Evolutionary conservation across 352 stramenopile genomes (phyloP).

Genomic region (Pythium brachiatum): DNA sequence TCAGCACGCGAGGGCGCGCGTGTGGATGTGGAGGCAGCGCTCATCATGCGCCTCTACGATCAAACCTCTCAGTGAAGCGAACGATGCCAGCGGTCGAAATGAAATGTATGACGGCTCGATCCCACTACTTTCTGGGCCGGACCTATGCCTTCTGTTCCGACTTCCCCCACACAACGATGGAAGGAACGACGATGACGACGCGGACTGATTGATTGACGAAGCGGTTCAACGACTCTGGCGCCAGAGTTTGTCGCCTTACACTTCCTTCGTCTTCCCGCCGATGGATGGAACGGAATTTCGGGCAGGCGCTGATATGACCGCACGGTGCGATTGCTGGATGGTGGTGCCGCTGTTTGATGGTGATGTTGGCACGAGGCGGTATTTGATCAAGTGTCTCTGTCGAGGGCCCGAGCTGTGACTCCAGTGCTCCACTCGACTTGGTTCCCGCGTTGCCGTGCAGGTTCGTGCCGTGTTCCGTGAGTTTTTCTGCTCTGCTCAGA

Average conservation of each 20-base stretch:
- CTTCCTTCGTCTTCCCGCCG: background rate
- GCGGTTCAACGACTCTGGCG: background rate
- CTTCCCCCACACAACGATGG: background rate
- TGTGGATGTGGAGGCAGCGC: conserved; percentile 8
- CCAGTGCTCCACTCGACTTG: conserved; percentile 3
- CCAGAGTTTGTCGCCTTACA: background rate
- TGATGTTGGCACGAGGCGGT: background rate
- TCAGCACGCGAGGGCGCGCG: conserved; percentile 14
- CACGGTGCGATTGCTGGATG: background rate
- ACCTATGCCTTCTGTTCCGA: background rate
- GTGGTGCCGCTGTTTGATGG: background rate
- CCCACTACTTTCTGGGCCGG: background rate
- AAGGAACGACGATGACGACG: conserved; percentile 5
- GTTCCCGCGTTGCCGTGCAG: conserved; percentile 5
- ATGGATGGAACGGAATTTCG: background rate
- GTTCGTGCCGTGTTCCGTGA: conserved; percentile 22
- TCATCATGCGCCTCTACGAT: conserved; percentile 17
- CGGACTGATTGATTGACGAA: conserved; percentile 1
- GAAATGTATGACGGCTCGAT: background rate
- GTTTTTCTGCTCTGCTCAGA: conserved; percentile 3
- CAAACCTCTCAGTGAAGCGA: background rate
- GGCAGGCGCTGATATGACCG: background rate
- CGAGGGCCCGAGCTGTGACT: background rate
- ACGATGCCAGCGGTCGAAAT: background rate
- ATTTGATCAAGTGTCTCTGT: background rate